Base-by-base conservation (phyloP, 345 rosid species). In the Mangifera indica region DNA sequence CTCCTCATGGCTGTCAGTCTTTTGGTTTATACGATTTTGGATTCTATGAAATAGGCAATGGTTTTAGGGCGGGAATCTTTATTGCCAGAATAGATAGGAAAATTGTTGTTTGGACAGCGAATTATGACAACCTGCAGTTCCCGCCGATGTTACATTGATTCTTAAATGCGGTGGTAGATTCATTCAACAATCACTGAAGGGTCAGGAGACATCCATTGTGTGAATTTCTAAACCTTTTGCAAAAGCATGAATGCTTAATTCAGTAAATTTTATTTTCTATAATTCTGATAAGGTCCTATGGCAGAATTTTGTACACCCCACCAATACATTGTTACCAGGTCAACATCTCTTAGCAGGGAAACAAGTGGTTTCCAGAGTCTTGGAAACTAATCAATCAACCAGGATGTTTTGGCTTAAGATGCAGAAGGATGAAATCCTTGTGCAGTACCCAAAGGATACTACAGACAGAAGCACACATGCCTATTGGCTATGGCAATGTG, bases 201-300 rank as follows among this genome's bases (percentile, higher is more conserved):
- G 66, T n/a, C 69, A 77, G 20, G 55, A 65, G 15, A 70, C 6
- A 18, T 18, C 12, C 3, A 25, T 78, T n/a, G 66, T 65, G 3
- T 6, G 18, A 63, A 18, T 37, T 12, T 1, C 2, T 1, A 58
- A 58, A 18, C 12, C 61, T 3, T 58, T 70, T 1, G 72, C 55
- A 21, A 74, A 67, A 2, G 81, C 81, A 54, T 75, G 77, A 53
- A 72, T 75, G 73, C 75, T 74, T 1, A 72, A 78, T 65, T 71
- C 73, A 0, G 84, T 77, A 17, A 78, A 81, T 45, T 74, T 81
- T 10, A 77, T 81, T 10, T 62, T 81, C 66, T 78, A 72, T 57
- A 71, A 75, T 67, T 72, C 79, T 0, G 49, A 51, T 14, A 49
- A n/a, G 21, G 22, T 79, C 13, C 77, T 77, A n/a, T n/a, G n/a